Conservation (phyloP, 2,329 filamentous ascomycete species). For the Cucurbitaria berberidis region DNA sequence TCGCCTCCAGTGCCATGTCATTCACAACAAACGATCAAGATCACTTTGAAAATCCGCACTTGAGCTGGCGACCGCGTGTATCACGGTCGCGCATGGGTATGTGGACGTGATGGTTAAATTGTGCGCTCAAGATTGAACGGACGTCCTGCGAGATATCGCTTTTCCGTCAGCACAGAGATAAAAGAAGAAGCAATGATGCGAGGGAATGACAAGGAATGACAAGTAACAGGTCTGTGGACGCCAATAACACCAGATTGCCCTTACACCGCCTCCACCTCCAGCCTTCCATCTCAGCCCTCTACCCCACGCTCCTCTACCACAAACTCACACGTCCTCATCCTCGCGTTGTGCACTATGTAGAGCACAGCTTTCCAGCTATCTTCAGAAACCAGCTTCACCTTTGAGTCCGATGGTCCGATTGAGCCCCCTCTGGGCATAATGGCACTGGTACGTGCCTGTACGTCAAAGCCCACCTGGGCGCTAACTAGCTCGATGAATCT, state of each 20-base stretch:
- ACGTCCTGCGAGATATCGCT: not conserved
- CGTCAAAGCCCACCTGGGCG: not conserved
- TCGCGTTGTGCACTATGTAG: not conserved
- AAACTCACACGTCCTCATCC: constrained; percentile 2
- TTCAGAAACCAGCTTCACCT: not conserved
- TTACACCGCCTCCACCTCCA: too few species aligned
- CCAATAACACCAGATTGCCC: too few species aligned
- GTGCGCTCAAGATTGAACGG: not conserved
- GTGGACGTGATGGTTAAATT: not conserved
- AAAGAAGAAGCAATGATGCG: too few species aligned
- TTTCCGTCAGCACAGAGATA: too few species aligned
- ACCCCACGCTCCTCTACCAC: not conserved
- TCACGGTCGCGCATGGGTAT: not conserved
- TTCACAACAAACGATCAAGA: too few species aligned
- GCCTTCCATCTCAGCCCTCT: not conserved
- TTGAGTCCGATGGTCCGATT: not conserved
- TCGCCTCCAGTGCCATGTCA: too few species aligned
- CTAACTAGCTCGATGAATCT: not conserved
- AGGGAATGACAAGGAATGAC: too few species aligned
- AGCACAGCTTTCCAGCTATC: not conserved
- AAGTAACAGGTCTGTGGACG: too few species aligned
- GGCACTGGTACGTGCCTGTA: not conserved
- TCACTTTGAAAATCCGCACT: too few species aligned
- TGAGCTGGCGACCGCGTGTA: not conserved
- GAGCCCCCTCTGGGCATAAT: not conserved